Base-by-base conservation (phyloP, 176 grass and related monocot genomes). In the Cocos nucifera region DNA sequence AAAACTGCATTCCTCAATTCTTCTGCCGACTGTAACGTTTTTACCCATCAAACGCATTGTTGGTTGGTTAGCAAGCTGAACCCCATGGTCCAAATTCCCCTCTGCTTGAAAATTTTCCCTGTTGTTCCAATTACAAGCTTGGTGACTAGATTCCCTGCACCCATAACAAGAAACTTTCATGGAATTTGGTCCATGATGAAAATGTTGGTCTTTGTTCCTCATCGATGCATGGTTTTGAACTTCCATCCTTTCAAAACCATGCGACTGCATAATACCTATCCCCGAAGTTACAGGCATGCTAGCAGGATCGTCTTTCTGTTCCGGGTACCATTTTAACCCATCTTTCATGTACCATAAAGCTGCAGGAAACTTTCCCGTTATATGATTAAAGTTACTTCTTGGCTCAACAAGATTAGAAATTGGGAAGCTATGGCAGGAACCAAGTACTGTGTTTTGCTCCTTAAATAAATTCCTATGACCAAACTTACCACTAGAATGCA, bases 11-110 rank as follows among this genome's bases (percentile, higher is more conserved):
- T 55, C 17, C 19, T 21, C 53, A 55, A 5, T 55, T 7, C 53
- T 20, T 55, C 17, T 55, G 9, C 53, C 53, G 17, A 55, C 53
- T 12, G 53, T 21, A 9, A 55, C 53, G 0, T 55, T 55, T 20
- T 21, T 55, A 55, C 53, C 53, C 53, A 55, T 55, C 53, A 55
- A 20, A 4, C 53, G 53, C 53, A 55, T 55, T 21, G 53, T 55
- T 55, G 53, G 8, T 55, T n/a, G 52, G 19, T 18, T 19, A 19
- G 52, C 7, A 19, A 17, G 17, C 52, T 19, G n/a, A 16, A 54
- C 8, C 53, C 53, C 19, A 19, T 21, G 8, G n/a, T 20, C 53
- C 53, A 54, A 54, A 20, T 20, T 21, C 3, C 19, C 6, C 19
- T 55, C 53, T 55, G 53, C 53, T n/a, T 55, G 53, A 9, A 21